These are phyloP conservation scores for Eucalyptus rudis DNA, from an alignment of 345 rosid species.

Conservation along the genomic window DNA sequence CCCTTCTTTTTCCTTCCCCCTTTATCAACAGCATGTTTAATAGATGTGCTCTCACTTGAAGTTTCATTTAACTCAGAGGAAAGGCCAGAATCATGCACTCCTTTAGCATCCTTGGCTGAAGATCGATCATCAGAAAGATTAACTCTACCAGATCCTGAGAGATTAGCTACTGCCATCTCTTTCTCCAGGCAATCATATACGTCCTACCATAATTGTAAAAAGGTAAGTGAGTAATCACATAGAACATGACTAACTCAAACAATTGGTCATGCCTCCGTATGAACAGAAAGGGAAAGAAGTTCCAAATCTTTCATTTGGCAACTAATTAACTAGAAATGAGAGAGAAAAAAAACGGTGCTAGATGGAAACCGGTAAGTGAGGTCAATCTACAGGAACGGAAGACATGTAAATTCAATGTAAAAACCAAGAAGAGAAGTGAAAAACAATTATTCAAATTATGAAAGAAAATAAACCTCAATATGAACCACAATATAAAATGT, in stretches of 20 bases:
- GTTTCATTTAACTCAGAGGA: slow-evolving; percentile 33
- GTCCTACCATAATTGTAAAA: slow-evolving; percentile 25
- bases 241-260: not conserved
- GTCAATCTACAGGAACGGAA: not conserved
- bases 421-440: not conserved
- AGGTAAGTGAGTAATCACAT: not conserved
- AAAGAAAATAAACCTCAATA: not conserved
- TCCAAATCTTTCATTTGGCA: not conserved
- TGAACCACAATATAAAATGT: not conserved
- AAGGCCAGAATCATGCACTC: slow-evolving; percentile 25
- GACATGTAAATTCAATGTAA: not conserved
- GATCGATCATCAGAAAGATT: slow-evolving; percentile 10
- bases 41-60: slow-evolving; percentile 25
- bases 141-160: slow-evolving; percentile 27
- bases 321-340: not conserved
- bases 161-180: slow-evolving; percentile 52
- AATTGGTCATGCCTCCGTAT: not conserved
- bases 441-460: not conserved
- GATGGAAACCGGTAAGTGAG: not conserved
- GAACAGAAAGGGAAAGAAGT: not conserved
- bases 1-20: slow-evolving; percentile 83
- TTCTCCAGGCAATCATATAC: slow-evolving; percentile 64
- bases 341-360: not conserved
- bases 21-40: slow-evolving; percentile 32
- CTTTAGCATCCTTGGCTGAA: slow-evolving; percentile 27